These are phyloP conservation scores for Roridomyces roridus DNA, from an alignment of 768 basidiomycete species.

Conservation along the genomic window DNA sequence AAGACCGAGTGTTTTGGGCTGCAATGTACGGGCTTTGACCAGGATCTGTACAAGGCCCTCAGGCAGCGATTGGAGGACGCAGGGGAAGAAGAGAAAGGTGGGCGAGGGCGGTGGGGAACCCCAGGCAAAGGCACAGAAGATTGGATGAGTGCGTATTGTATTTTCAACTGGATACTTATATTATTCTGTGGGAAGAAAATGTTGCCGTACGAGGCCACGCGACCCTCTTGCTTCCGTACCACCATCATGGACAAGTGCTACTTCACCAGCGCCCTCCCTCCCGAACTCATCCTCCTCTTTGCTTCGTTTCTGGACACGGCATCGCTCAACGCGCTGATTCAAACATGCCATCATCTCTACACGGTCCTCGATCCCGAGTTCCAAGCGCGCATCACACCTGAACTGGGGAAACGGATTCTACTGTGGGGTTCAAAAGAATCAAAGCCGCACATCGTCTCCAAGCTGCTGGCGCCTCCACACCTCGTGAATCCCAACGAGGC, in stretches of 20 bases:
- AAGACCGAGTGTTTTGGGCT: constrained; percentile 1
- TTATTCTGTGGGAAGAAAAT: no score
- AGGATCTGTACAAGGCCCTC: neutral
- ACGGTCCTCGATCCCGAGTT: neutral
- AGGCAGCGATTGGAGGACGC: neutral
- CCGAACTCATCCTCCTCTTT: neutral
- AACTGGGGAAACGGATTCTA: neutral
- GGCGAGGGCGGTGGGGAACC: no score
- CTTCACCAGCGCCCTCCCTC: neutral
- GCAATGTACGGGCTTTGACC: neutral
- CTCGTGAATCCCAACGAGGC: neutral
- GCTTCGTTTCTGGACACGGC: neutral
- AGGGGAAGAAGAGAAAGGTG: no score
- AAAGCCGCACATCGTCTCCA: constrained; percentile 8
- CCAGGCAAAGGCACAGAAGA: neutral
- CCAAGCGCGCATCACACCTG: neutral
- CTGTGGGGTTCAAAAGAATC: neutral
- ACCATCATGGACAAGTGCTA: neutral
- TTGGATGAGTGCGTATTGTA: neutral
- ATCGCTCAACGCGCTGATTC: neutral
- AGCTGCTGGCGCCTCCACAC: constrained; percentile 7
- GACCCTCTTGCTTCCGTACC: neutral
- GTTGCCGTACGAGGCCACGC: neutral
- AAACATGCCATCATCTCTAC: neutral
- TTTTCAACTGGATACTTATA: no score